Conservation (phyloP, 169 alveolate species). For the Blepharisma undulans region DNA sequence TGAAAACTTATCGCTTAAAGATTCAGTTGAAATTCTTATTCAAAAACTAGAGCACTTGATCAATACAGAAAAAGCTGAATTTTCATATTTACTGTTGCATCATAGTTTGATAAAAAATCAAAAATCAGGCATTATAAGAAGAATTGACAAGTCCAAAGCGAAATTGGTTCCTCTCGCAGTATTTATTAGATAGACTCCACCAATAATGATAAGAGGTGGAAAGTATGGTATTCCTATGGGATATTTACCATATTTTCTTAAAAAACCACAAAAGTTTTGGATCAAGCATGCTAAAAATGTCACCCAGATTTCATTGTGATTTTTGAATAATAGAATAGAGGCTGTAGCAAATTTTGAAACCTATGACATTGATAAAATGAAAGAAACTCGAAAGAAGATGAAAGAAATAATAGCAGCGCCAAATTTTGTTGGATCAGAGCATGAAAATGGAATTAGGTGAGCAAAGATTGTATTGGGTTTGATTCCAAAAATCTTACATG, state of each 20-base stretch:
- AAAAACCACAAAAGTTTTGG: background rate
- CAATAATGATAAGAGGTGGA: background rate
- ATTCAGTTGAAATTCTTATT: background rate
- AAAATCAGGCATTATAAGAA: background rate
- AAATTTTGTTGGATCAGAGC: background rate
- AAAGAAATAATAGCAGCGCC: background rate
- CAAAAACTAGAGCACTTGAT: background rate
- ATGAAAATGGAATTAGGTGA: background rate
- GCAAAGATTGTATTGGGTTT: background rate
- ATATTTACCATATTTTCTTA: background rate
- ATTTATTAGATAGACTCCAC: background rate
- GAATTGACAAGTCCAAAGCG: background rate
- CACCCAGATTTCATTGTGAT: background rate
- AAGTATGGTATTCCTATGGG: background rate
- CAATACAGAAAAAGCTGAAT: background rate
- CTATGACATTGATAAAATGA: background rate
- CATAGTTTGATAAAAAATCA: background rate
- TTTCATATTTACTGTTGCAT: background rate
- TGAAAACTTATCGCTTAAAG: background rate
- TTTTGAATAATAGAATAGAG: background rate
- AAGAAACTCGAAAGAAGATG: background rate
- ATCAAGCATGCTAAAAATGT: background rate
- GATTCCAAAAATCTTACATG: background rate
- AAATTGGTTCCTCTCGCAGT: background rate
- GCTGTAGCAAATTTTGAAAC: background rate